A percentile compares a stretch with the other conserved stretches of the same genome.
Conservation (phyloP, 78 protist species). For the Dictyostelium discoideum region dicty_2.7 NC_007090.3:1708001-1708500, state of each 20-base stretch:
- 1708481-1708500: no score
- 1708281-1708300: not conserved
- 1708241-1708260: not conserved
- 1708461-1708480: no score
- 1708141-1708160: slow-evolving; percentile 89
- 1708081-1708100: slow-evolving; percentile 94
- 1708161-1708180: slow-evolving; percentile 84
- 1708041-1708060: slow-evolving; percentile 71
- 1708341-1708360: slow-evolving; percentile 89
- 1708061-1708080: slow-evolving; percentile 84
- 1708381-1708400: slow-evolving; percentile 83
- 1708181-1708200: slow-evolving; percentile 71
- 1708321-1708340: slow-evolving; percentile 80
- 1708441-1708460: not conserved
- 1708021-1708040: slow-evolving; percentile 84
- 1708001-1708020: slow-evolving; percentile 91
- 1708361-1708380: slow-evolving; percentile 94
- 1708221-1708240: not conserved
- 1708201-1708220: not conserved
- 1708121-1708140: slow-evolving; percentile 93
- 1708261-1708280: not conserved
- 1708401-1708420: not conserved
- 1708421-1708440: not conserved
- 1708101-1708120: slow-evolving; percentile 96
- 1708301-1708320: not conserved